Conservation (phyloP, 768 basidiomycete genomes). For the Tylopilus rubrobrunneus region DNA sequence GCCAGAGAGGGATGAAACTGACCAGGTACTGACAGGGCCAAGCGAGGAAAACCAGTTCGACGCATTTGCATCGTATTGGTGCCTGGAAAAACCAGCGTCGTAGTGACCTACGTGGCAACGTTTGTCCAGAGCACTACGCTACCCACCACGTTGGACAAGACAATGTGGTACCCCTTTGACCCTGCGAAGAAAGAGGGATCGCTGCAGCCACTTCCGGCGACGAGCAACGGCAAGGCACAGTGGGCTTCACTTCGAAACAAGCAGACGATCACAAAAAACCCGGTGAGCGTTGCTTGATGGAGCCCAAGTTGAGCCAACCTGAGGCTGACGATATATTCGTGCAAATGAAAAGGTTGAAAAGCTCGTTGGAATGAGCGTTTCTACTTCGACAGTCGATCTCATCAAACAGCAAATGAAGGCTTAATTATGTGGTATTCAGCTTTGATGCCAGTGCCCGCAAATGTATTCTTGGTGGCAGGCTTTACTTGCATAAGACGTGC, state of each 20-base stretch:
- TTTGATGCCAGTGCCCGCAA: not conserved
- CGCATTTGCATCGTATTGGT: not conserved
- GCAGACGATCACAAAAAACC: not conserved
- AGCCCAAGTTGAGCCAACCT: not conserved
- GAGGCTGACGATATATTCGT: not conserved
- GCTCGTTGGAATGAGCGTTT: not conserved
- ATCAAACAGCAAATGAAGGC: not conserved
- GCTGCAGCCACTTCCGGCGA: not conserved
- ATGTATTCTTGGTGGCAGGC: not conserved
- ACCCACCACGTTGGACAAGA: not conserved
- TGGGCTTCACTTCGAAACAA: not conserved
- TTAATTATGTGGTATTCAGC: not conserved
- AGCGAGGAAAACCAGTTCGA: not conserved
- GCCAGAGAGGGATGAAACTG: not conserved
- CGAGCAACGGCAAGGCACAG: not conserved
- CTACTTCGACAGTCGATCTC: not conserved
- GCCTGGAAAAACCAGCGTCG: not conserved
- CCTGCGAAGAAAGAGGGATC: not conserved
- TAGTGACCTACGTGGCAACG: not conserved
- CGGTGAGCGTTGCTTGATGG: not conserved
- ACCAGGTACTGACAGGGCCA: not conserved
- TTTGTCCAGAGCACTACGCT: not conserved
- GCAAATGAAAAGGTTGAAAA: not conserved
- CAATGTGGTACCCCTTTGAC: not conserved
- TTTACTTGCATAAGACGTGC: not conserved